Conservation (phyloP, 2,329 filamentous ascomycete species). For the Fusarium hainanense region DNA sequence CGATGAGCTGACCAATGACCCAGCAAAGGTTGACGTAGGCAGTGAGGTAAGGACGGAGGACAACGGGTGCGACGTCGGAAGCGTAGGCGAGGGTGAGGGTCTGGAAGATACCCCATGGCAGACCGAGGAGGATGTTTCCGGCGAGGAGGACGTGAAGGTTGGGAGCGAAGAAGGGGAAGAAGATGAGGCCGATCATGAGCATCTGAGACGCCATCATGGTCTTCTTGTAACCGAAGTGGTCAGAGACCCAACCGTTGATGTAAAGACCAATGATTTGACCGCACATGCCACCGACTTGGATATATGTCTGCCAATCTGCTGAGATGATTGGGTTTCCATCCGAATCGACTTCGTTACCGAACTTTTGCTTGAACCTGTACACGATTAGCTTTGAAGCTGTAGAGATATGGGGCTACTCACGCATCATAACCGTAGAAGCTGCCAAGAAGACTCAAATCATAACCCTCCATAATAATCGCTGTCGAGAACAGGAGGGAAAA, state of each 20-base stretch:
- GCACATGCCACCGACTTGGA: constrained; percentile 27
- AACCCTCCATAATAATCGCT: constrained; percentile 54
- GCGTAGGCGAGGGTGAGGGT: constrained; percentile 61
- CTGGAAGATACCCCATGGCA: constrained; percentile 61
- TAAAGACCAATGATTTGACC: constrained; percentile 23
- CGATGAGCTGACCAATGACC: constrained; percentile 60
- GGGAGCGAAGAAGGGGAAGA: constrained; percentile 60
- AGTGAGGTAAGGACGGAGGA: constrained; percentile 60
- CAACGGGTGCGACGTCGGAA: constrained; percentile 57
- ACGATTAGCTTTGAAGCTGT: constrained; percentile 40
- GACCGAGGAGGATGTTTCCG: constrained; percentile 59
- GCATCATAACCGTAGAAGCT: constrained; percentile 44
- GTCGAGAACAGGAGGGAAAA: constrained; percentile 54
- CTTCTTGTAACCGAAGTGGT: constrained; percentile 22
- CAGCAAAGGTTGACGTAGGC: constrained; percentile 62
- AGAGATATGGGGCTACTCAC: constrained; percentile 48
- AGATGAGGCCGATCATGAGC: constrained; percentile 57
- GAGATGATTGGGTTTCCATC: constrained; percentile 11
- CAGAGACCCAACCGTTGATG: constrained; percentile 25
- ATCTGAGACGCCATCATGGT: constrained; percentile 53
- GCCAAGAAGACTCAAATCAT: constrained; percentile 45
- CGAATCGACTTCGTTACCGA: constrained; percentile 22
- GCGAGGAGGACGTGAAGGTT: constrained; percentile 54
- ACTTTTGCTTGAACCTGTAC: constrained; percentile 20
- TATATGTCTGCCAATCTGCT: constrained; percentile 25